Evolutionary conservation across 331 rosid species (phyloP), one percentile per base, ranked within the genome.

Genomic region (Malus hybrid): DNA sequence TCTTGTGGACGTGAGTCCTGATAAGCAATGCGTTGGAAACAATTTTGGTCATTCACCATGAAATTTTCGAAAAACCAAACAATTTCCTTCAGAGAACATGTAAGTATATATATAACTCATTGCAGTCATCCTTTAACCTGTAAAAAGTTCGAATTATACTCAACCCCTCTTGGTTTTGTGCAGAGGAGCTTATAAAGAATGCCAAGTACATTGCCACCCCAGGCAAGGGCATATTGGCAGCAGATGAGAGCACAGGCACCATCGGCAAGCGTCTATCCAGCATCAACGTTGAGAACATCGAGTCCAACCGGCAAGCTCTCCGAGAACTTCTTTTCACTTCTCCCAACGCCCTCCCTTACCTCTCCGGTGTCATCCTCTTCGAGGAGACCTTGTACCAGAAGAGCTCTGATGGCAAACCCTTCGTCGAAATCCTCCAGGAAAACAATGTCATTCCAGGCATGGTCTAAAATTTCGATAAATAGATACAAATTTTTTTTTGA

Each of bases 221-320:
- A 1, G 99, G 99, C 6, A 95, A 95, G 87, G 99, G 99, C 3
- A 92, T 92, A n/a, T 80, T 92, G 78, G 99, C 99, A 9, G 99
- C 99, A 28, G 99, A 95, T 72, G 98, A 95, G 90, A 90, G 97
- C 90, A 95, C 99, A 0, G 99, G 97, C 70, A 95, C 99, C 59
- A 95, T 95, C 3, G 99, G 99, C 28, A 95, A 92, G 84, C 93
- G 99, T 61, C 82, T 95, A 18, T 59, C 97, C 11, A 90, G 98
- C 92, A 92, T 92, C 69, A 84, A 79, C 1, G 98, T 92, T 0
- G 98, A 95, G 85, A 95, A 95, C 88, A 87, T 89, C 0, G 98
- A 95, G 60, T 77, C 93, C 27, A 95, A 90, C 68, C 96, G 99
- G 72, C 97, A 90, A 77, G 91, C 93, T 33, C 98, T 95, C 14